A percentile compares a stretch with the other conserved stretches of the same genome.
These are phyloP conservation scores for Fusarium sp. DNA, from an alignment of 2,329 filamentous ascomycete species.

Conservation along the genomic window DNA sequence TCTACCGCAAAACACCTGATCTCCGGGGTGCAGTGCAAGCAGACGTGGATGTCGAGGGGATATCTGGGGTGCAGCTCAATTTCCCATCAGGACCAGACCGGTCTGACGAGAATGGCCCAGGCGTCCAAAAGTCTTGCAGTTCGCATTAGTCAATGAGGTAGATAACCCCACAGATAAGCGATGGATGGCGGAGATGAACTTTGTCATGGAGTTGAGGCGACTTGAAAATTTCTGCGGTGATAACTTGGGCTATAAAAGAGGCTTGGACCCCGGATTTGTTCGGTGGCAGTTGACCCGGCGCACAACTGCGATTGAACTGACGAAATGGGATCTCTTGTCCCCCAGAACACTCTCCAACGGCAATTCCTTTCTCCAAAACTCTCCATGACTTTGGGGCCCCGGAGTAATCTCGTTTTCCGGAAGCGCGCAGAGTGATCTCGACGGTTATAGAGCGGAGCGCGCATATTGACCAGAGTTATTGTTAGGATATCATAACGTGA, in stretches of 20 bases:
- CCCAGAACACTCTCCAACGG: not conserved
- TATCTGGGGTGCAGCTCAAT: slow-evolving; percentile 16
- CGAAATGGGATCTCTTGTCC: not conserved
- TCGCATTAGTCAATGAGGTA: slow-evolving; percentile 35
- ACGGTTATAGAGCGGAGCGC: not conserved
- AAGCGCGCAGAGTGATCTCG: slow-evolving; percentile 6
- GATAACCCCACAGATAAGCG: slow-evolving; percentile 41
- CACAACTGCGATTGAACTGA: not conserved
- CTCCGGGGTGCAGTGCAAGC: slow-evolving; percentile 32
- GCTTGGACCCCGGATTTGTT: slow-evolving; percentile 4
- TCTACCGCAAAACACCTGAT: not conserved
- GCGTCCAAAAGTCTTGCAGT: slow-evolving; percentile 12
- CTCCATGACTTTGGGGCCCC: slow-evolving; percentile 20
- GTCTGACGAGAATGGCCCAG: slow-evolving; percentile 18
- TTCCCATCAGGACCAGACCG: slow-evolving; percentile 1
- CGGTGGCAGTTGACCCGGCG: not conserved
- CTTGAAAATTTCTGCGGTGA: not conserved
- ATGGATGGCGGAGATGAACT: slow-evolving; percentile 15
- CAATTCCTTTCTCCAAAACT: not conserved
- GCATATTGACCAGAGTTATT: slow-evolving; percentile 19
- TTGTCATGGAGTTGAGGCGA: not conserved
- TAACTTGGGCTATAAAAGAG: slow-evolving; percentile 21
- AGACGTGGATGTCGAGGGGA: not conserved
- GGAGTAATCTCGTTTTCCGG: slow-evolving; percentile 34
- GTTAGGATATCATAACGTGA: slow-evolving; percentile 45